Base-by-base conservation (phyloP, 2,329 filamentous ascomycete genomes). In the Ceratocystis papillata region DNA sequence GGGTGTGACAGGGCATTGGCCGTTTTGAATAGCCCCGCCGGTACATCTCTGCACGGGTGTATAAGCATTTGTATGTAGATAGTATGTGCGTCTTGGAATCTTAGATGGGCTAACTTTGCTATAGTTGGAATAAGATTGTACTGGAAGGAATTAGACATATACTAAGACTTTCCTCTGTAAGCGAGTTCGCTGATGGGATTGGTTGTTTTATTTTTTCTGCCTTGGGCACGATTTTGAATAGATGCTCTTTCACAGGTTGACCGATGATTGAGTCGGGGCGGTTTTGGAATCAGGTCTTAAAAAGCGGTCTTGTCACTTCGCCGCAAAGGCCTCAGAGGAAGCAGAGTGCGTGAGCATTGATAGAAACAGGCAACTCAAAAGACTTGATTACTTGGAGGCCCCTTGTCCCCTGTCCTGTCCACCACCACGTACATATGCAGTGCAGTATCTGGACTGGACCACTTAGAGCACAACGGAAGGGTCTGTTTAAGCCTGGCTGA, bases 401-500 rank as follows among this genome's bases (percentile, higher is more conserved):
- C 53, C 53, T 59, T 59, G 53, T 59, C n/a, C 53, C 53, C 53
- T 59, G 53, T n/a, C 28, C 53, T 59, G 53, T n/a, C 28, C 53
- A 20, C 17, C 53, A 33, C 17, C 15, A n/a, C 22, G 28, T 3
- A 20, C 53, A 59, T 28, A 53, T 53, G 48, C 25, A 25, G 8
- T 20, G 48, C 15, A 25, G 20, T 20, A 37, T 3, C 48, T 53
- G 48, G 48, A 15, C 48, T 28, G 48, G 48, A 15, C 48, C 48
- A 22, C 25, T 53, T 20, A 28, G 15, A 53, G 20, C 46, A 53
- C 20, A 25, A 28, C 20, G 48, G 20, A 25, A 53, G 48, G 48
- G 48, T 5, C 48, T 25, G 20, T 53, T 22, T 12, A 1, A 53
- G 48, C 22, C 7, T 25, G 25, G 48, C 15, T 20, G 12, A 25